Percentiles rank a stretch among this genome's conserved stretches.
Evolutionary conservation across 2,329 filamentous ascomycete species (phyloP).

Genomic region (Penicillium sp.): DNA sequence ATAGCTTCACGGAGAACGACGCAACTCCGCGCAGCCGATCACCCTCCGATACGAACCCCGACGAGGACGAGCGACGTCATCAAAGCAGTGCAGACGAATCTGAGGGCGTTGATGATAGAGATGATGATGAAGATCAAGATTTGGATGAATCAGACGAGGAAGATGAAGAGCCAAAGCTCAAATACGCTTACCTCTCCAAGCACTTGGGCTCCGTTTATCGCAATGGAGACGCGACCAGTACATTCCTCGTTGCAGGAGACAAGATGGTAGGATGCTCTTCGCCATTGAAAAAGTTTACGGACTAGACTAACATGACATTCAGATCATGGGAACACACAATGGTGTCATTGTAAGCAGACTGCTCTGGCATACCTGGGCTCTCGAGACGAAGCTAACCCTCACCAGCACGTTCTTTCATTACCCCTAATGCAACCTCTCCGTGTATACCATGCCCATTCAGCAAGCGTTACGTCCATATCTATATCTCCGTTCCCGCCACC

Average conservation of each 20-base stretch:
- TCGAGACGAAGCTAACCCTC: slow-evolving; percentile 13
- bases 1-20: slow-evolving; percentile 19
- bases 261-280: slow-evolving; percentile 70
- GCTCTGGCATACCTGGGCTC: neutral
- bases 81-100: slow-evolving; percentile 23
- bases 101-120: slow-evolving; percentile 28
- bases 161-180: slow-evolving; percentile 90
- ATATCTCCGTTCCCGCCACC: slow-evolving; percentile 81
- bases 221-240: slow-evolving; percentile 91
- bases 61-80: slow-evolving; percentile 15
- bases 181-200: slow-evolving; percentile 84
- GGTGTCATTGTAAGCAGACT: slow-evolving; percentile 76
- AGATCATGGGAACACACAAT: slow-evolving; percentile 93
- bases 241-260: slow-evolving; percentile 86
- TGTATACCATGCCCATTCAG: slow-evolving; percentile 88
- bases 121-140: slow-evolving; percentile 53
- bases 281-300: neutral
- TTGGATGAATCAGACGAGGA: slow-evolving; percentile 78
- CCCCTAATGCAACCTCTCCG: slow-evolving; percentile 78
- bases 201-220: slow-evolving; percentile 79
- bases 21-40: slow-evolving; percentile 20
- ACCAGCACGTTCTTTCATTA: slow-evolving; percentile 78
- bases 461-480: slow-evolving; percentile 85
- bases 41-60: slow-evolving; percentile 13
- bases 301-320: slow-evolving; percentile 34